Evolutionary conservation across 345 rosid genomes (phyloP).

Genomic region (Acer negundo): DNA sequence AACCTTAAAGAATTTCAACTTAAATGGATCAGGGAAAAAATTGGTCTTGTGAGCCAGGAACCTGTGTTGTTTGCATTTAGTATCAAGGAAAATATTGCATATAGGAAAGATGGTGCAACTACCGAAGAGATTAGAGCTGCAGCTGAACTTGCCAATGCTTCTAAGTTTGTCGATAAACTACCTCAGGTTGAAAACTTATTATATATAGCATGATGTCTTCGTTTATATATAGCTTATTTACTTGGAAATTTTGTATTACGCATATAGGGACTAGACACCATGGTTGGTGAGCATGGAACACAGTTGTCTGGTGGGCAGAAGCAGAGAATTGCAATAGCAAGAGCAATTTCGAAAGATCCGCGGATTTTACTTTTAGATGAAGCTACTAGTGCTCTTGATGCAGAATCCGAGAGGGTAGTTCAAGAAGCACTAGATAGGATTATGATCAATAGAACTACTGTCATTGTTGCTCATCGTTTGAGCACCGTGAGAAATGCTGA

Average conservation of each 20-base stretch:
- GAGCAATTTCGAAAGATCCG: conserved; percentile 84
- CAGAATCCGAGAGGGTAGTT: conserved; percentile 83
- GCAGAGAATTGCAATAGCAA: conserved; percentile 88
- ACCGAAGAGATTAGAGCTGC: conserved; percentile 67
- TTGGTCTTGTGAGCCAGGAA: conserved; percentile 86
- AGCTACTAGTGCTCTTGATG: conserved; percentile 91
- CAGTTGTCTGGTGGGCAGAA: conserved; percentile 97
- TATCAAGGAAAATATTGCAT: conserved; percentile 69
- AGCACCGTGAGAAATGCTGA: conserved; percentile 78
- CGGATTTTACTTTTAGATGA: conserved; percentile 77
- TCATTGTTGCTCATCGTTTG: conserved; percentile 82
- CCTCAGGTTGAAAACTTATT: no score
- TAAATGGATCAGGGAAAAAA: conserved; percentile 73
- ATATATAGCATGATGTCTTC: neutral
- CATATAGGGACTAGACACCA: conserved; percentile 68
- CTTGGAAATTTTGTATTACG: neutral
- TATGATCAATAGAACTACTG: conserved; percentile 75
- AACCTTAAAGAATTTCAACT: conserved; percentile 71
- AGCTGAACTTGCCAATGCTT: conserved; percentile 73
- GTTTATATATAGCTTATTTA: neutral
- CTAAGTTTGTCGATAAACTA: conserved; percentile 71
- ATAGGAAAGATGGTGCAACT: conserved; percentile 79
- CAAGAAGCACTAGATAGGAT: conserved; percentile 85
- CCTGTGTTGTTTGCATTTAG: conserved; percentile 73
- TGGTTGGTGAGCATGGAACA: conserved; percentile 94